Conservation (phyloP, 2,329 filamentous ascomycete species). For the Simplicillium aogashimaense region DNA sequence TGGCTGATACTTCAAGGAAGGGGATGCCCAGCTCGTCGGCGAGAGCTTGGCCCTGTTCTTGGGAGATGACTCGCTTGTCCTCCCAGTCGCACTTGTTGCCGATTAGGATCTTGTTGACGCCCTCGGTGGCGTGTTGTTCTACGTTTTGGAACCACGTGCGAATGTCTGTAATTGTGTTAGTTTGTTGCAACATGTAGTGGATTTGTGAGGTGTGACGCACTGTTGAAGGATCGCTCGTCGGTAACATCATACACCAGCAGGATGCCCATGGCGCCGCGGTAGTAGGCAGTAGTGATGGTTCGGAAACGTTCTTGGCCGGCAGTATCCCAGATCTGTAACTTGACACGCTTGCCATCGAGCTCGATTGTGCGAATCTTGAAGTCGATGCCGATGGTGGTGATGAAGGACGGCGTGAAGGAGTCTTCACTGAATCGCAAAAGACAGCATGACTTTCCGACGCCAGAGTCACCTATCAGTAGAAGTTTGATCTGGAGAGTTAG, state of each 20-base stretch:
- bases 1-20: slow-evolving; percentile 96
- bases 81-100: slow-evolving; percentile 99
- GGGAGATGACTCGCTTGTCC: slow-evolving; percentile 91
- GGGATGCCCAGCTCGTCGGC: slow-evolving; percentile 95
- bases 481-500: slow-evolving; percentile 69
- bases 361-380: slow-evolving; percentile 99
- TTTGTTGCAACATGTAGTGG: too few relatives aligned
- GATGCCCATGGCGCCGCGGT: slow-evolving; percentile 96
- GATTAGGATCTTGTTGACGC: slow-evolving; percentile 98
- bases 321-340: slow-evolving; percentile 99
- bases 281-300: slow-evolving; percentile 98
- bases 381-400: slow-evolving; percentile 98
- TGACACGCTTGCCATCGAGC: slow-evolving; percentile 95
- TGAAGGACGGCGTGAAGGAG: slow-evolving; percentile 94
- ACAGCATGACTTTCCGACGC: slow-evolving; percentile 95
- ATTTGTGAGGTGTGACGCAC: too few relatives aligned
- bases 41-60: slow-evolving; percentile 83
- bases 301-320: slow-evolving; percentile 97
- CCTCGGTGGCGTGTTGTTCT: slow-evolving; percentile 94
- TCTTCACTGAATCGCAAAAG: slow-evolving; percentile 94
- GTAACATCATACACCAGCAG: slow-evolving; percentile 97
- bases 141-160: slow-evolving; percentile 99
- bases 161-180: too few relatives aligned
- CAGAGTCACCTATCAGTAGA: slow-evolving; percentile 90
- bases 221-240: slow-evolving; percentile 90